phyloP scores from a whole-genome alignment of 257 asterid genomes.

The Lavandula angustifolia region DNA sequence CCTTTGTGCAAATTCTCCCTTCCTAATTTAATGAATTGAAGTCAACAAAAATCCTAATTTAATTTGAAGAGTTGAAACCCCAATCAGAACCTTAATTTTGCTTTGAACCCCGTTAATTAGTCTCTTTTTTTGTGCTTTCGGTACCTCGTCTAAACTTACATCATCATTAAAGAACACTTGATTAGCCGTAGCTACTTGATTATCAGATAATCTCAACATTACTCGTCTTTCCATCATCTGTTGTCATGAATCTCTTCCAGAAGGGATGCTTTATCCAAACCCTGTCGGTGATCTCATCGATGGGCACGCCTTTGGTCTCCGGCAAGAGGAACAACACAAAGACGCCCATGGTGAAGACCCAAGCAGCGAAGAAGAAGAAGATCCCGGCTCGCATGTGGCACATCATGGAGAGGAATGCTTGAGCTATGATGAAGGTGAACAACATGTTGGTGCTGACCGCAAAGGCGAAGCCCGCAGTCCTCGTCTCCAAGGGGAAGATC shows the following conservation, averaged over 20 bases:
- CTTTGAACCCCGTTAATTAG: no score
- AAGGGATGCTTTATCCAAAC: constrained; percentile 49
- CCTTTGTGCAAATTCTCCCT: no score
- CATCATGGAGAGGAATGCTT: constrained; percentile 48
- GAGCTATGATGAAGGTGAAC: constrained; percentile 51
- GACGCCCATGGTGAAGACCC: constrained; percentile 48
- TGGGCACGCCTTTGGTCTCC: constrained; percentile 54
- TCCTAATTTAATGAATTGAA: no score
- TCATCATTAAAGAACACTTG: no score
- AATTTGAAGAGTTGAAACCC: no score
- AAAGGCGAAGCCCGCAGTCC: constrained; percentile 70
- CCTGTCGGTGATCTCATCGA: constrained; percentile 39
- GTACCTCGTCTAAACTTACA: no score
- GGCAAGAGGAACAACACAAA: constrained; percentile 47
- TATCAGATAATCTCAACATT: no score
- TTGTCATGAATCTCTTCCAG: constrained; percentile 44
- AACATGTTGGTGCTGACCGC: constrained; percentile 67
- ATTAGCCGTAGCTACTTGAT: no score
- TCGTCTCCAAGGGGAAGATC: constrained; percentile 65
- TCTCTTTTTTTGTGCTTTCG: no score
- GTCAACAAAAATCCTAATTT: no score
- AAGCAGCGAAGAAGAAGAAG: constrained; percentile 53
- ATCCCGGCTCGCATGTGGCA: constrained; percentile 46
- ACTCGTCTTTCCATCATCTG: neutral
- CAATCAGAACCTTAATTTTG: no score